Conservation (phyloP, 768 basidiomycete genomes). For the Mycena rebaudengoi region DNA sequence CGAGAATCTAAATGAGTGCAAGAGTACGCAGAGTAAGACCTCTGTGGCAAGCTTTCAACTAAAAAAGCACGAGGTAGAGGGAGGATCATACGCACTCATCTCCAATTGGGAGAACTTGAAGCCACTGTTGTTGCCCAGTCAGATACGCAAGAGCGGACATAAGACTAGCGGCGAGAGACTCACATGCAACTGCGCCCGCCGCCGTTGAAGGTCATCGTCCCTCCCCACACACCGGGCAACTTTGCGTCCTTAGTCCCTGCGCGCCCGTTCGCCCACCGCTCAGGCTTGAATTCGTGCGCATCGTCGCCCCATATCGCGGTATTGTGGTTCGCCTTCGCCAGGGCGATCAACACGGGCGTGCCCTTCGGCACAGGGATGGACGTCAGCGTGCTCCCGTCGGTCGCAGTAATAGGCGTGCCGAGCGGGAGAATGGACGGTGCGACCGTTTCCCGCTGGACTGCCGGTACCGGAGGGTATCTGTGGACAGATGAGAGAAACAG, state of each 20-base stretch:
- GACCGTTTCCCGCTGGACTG: background rate
- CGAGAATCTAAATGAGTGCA: background rate
- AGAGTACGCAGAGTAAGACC: conserved; percentile 3
- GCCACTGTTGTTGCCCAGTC: conserved; percentile 44
- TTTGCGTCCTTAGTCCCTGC: conserved; percentile 25
- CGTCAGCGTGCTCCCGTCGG: conserved; percentile 45
- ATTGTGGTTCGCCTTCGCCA: conserved; percentile 48
- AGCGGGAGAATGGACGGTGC: conserved; percentile 47
- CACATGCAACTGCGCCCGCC: conserved; percentile 57
- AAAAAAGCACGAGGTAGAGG: background rate
- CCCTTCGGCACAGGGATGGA: conserved; percentile 49
- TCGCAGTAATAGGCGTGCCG: conserved; percentile 43
- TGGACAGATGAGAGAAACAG: no score
- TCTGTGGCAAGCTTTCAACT: background rate
- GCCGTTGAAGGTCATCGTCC: conserved; percentile 54
- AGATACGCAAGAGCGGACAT: background rate
- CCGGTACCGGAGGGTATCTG: conserved; percentile 4
- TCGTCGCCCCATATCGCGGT: conserved; percentile 57
- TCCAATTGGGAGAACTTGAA: conserved; percentile 65
- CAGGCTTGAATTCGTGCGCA: conserved; percentile 59
- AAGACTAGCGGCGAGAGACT: conserved; percentile 19
- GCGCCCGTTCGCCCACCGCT: conserved; percentile 54
- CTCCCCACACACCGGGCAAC: conserved; percentile 47
- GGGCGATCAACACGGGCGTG: conserved; percentile 48
- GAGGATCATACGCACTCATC: conserved; percentile 50